Percentiles rank a stretch among this genome's conserved stretches.
Evolutionary conservation across 1,284 basidiomycete species (phyloP).

Genomic region (Volvariella surrecta): DNA sequence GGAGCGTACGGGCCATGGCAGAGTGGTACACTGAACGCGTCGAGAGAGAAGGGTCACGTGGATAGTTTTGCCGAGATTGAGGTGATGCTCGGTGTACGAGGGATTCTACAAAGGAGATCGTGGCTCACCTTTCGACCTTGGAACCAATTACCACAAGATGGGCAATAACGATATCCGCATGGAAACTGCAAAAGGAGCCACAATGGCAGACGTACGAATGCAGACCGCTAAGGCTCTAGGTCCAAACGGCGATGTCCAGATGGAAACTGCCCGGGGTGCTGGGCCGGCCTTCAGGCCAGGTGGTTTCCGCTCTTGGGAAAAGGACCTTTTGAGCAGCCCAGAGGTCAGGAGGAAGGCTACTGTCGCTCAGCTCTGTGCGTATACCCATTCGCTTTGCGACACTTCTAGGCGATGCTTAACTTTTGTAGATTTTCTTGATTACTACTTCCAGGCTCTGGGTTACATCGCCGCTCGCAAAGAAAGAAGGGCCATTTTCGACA

Average conservation of each 20-base stretch:
- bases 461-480: conserved; percentile 83
- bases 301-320: conserved; percentile 74
- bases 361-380: conserved; percentile 88
- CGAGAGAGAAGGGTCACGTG: too few relatives aligned
- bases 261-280: conserved; percentile 55
- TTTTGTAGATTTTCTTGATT: conserved; percentile 79
- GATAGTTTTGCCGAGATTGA: too few relatives aligned
- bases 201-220: conserved; percentile 54
- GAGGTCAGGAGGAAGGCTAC: conserved; percentile 92
- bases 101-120: too few relatives aligned
- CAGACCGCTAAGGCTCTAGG: conserved; percentile 50
- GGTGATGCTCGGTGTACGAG: too few relatives aligned
- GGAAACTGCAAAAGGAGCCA: conserved; percentile 56
- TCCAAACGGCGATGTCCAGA: conserved; percentile 45
- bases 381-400: conserved; percentile 2
- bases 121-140: too few relatives aligned
- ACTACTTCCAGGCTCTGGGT: conserved; percentile 88
- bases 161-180: conserved; percentile 46
- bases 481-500: conserved; percentile 72
- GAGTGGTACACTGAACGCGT: too few relatives aligned
- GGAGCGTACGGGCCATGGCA: conserved; percentile 20
- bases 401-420: conserved; percentile 9
- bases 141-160: too few relatives aligned
- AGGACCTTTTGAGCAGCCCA: conserved; percentile 68
- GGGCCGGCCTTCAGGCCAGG: conserved; percentile 44